Evolutionary conservation across 306 rosid species (phyloP).

Genomic region (Inga laurina): DNA sequence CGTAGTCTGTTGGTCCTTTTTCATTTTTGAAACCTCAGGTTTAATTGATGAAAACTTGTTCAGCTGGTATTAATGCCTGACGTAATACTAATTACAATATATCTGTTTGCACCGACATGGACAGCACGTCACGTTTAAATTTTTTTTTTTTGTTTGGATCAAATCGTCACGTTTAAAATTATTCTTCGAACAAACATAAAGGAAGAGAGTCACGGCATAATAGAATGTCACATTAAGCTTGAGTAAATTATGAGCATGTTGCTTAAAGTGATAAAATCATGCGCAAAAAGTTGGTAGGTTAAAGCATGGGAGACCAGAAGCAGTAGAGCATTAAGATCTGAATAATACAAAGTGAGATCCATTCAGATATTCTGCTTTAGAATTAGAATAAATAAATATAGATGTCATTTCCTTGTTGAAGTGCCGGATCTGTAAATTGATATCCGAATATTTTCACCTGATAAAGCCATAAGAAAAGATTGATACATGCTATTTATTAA

Average conservation of each 20-base stretch:
- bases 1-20: not conserved
- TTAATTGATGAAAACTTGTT: not conserved
- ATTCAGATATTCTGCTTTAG: not conserved
- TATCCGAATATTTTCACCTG: not conserved
- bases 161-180: not conserved
- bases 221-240: not conserved
- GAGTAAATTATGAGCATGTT: not conserved
- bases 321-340: not conserved
- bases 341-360: not conserved
- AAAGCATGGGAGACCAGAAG: not conserved
- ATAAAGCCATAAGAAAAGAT: not conserved
- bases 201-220: not conserved
- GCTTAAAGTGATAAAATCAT: not conserved
- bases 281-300: slow-evolving; percentile 10
- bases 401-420: not conserved
- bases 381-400: not conserved
- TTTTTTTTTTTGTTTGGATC: too few species aligned
- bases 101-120: not conserved
- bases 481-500: not conserved
- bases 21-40: not conserved
- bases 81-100: not conserved
- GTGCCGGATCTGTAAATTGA: not conserved
- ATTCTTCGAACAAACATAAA: not conserved
- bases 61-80: not conserved
- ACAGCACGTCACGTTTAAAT: not conserved